phyloP scores from a whole-genome alignment of 768 basidiomycete species.

The Macrolepiota albuminosa region DNA sequence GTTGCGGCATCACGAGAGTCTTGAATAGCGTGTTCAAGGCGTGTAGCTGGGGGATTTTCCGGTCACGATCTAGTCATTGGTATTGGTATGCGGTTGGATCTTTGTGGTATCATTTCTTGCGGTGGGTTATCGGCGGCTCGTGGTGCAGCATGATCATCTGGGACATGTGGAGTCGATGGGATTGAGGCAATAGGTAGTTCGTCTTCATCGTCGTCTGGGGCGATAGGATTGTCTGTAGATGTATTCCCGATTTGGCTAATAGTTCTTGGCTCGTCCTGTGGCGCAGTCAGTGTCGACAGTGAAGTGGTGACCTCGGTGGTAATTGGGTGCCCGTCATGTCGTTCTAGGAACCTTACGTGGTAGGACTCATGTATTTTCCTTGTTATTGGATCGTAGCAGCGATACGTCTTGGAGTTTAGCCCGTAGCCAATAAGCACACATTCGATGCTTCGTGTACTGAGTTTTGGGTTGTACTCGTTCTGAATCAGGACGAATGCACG shows the following conservation, averaged over 20 bases:
- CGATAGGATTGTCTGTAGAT: background rate
- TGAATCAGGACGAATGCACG: background rate
- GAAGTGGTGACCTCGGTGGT: background rate
- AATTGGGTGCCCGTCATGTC: background rate
- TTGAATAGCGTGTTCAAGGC: background rate
- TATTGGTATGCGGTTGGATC: background rate
- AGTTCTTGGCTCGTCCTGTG: background rate
- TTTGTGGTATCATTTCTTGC: background rate
- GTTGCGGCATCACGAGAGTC: background rate
- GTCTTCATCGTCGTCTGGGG: background rate
- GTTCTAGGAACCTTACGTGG: too few relatives aligned
- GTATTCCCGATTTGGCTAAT: background rate
- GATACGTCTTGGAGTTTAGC: background rate
- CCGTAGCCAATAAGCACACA: background rate
- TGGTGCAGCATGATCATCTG: background rate
- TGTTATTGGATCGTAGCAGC: background rate
- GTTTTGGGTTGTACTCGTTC: background rate
- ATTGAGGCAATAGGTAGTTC: background rate
- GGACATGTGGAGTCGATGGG: background rate
- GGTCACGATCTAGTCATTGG: background rate
- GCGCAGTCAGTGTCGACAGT: background rate
- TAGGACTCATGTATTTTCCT: too few relatives aligned
- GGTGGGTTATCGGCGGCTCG: background rate
- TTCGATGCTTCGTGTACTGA: background rate
- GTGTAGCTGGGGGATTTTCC: background rate